A percentile compares a stretch with the other conserved stretches of the same genome.
phyloP scores from a whole-genome alignment of 768 basidiomycete genomes.

The Hortiboletus campestris region DNA sequence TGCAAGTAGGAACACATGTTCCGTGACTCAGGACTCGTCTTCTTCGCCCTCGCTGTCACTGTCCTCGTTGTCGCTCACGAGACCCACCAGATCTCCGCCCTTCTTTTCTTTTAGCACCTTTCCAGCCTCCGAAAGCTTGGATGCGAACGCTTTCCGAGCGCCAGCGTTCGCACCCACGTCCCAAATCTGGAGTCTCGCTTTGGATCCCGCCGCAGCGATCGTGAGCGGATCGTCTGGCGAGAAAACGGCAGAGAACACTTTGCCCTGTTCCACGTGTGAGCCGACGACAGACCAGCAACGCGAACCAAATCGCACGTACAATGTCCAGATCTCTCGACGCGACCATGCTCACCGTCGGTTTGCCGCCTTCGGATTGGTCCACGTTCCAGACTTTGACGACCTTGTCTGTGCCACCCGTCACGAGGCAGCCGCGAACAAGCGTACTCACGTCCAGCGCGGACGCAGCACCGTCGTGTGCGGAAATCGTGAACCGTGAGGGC shows the following conservation, averaged over 20 bases:
- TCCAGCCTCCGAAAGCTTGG: conserved; percentile 74
- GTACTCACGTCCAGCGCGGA: conserved; percentile 91
- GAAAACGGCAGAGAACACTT: conserved; percentile 89
- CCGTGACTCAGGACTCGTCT: conserved; percentile 14
- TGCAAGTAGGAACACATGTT: background rate
- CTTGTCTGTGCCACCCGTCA: conserved; percentile 93
- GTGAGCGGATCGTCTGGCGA: conserved; percentile 95
- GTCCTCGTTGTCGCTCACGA: conserved; percentile 69
- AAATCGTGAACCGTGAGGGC: conserved; percentile 80
- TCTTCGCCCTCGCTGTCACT: conserved; percentile 50
- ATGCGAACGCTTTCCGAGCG: conserved; percentile 77
- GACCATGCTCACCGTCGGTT: conserved; percentile 78
- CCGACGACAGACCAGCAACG: background rate
- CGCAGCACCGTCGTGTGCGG: conserved; percentile 90
- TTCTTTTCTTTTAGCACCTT: conserved; percentile 62
- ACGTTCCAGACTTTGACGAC: conserved; percentile 97
- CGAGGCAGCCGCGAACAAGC: conserved; percentile 85
- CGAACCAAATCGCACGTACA: conserved; percentile 45
- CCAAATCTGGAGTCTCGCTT: conserved; percentile 94
- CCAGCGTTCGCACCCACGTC: conserved; percentile 84
- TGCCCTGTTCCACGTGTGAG: conserved; percentile 59
- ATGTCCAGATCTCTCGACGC: conserved; percentile 88
- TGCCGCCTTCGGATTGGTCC: conserved; percentile 58
- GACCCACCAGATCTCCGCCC: conserved; percentile 66
- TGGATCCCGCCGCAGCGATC: conserved; percentile 90